Base-by-base conservation (phyloP, 2,329 filamentous ascomycete genomes). In the Fusarium fracticaudum region DNA sequence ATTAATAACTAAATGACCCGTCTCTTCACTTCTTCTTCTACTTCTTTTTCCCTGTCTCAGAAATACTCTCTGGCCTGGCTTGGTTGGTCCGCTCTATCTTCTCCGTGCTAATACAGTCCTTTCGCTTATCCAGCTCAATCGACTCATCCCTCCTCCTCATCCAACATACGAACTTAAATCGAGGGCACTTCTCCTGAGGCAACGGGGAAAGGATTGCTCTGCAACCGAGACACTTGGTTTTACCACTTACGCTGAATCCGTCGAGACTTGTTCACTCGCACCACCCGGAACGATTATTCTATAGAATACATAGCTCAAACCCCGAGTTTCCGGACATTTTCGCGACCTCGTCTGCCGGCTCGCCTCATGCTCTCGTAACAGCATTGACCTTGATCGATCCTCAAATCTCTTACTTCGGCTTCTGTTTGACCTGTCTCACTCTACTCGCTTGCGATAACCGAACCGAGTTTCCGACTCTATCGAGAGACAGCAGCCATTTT, bases 1-100 rank as follows among this genome's bases (percentile, higher is more conserved):
- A 73, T 73, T 74, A 72, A 71, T 64, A 71, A 64, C 26, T 29
- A 47, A 47, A 61, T 43, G 71, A 50, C 62, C 71, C 67, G 29
- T 74, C 71, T 60, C 61, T 67, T 68, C 62, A 61, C 55, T 53
- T 48, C 38, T 71, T 61, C 61, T 60, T 55, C 33, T 35, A 17
- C 38, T 66, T 64, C 60, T 53, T 61, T 35, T 71, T 60, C 62
- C 71, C 58, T 63, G 61, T 51, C 50, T 60, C 54, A 60, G 54
- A 54, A 44, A 41, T 48, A 43, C 31, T 18, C 24, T 61, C 31
- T 61, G 47, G 64, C 58, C 37, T 69, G 44, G 65, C 58, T 41
- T 69, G 67, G 41, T 45, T 63, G 37, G 20, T 67, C 54, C 44
- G 50, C 55, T 55, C 62, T 64, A 64, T 40, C 62, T 54, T 8